phyloP scores from a whole-genome alignment of 345 rosid genomes.

The Viola odorata region DNA sequence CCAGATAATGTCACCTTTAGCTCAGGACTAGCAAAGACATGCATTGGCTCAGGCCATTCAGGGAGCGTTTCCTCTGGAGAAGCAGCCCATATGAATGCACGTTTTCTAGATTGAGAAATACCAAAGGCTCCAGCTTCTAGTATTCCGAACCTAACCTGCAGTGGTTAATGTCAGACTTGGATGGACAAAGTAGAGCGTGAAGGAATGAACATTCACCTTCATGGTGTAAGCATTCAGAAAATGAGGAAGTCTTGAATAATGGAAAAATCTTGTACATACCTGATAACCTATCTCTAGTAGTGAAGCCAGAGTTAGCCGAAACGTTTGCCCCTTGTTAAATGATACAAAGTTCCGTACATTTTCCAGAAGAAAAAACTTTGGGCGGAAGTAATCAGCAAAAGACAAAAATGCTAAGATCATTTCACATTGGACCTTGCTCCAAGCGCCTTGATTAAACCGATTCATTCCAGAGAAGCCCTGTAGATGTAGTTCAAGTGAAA shows the following conservation, averaged over 20 bases:
- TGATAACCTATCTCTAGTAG: constrained; percentile 57
- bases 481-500: constrained; percentile 2
- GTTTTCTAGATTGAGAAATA: constrained; percentile 80
- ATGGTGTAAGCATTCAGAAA: no score
- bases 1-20: constrained; percentile 48
- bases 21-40: constrained; percentile 63
- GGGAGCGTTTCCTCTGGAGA: constrained; percentile 80
- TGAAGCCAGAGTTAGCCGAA: constrained; percentile 67
- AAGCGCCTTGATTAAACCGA: constrained; percentile 58
- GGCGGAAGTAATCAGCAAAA: constrained; percentile 86
- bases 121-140: constrained; percentile 94
- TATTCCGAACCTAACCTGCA: constrained; percentile 86
- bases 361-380: constrained; percentile 82
- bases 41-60: constrained; percentile 99
- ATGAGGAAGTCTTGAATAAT: no score
- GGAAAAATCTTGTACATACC: constrained; percentile 17
- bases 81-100: constrained; percentile 94
- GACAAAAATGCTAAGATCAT: constrained; percentile 50
- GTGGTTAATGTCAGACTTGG: no score
- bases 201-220: no score
- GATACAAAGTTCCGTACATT: constrained; percentile 83
- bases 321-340: constrained; percentile 77
- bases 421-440: constrained; percentile 83
- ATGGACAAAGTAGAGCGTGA: no score
- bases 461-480: constrained; percentile 97